Conservation (phyloP, 208 protist species). For the Trypanosoma platydactyli region DNA sequence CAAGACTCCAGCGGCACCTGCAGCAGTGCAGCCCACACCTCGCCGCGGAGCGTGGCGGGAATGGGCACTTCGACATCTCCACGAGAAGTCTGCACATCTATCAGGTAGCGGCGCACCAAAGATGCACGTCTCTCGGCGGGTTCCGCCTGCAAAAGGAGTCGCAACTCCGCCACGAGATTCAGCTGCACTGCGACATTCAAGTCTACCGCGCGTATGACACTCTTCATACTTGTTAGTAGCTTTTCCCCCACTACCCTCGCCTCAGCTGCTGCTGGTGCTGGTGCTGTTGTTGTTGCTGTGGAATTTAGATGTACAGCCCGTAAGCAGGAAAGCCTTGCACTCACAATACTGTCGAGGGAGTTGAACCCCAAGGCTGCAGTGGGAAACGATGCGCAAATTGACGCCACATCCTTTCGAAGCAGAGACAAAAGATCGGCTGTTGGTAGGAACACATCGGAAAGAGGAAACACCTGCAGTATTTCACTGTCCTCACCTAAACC, state of each 20-base stretch:
- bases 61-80: slow-evolving; percentile 34
- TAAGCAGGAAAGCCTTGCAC: slow-evolving; percentile 8
- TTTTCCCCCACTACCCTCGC: background rate
- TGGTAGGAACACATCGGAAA: slow-evolving; percentile 22
- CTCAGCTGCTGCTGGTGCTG: background rate
- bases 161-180: slow-evolving; percentile 29
- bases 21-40: slow-evolving; percentile 90
- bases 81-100: slow-evolving; percentile 4
- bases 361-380: background rate
- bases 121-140: background rate
- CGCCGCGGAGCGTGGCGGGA: slow-evolving; percentile 77
- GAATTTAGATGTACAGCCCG: background rate
- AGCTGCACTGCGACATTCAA: slow-evolving; percentile 41
- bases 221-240: slow-evolving; percentile 24
- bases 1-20: slow-evolving; percentile 43
- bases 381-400: slow-evolving; percentile 16
- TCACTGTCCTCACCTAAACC: background rate
- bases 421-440: slow-evolving; percentile 8
- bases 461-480: slow-evolving; percentile 10
- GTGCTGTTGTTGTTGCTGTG: background rate
- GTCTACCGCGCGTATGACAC: slow-evolving; percentile 33
- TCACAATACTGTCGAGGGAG: slow-evolving; percentile 25
- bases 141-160: slow-evolving; percentile 15
- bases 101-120: slow-evolving; percentile 34
- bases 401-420: slow-evolving; percentile 9